These are phyloP conservation scores for Quercus berberidifolia DNA, from an alignment of 306 rosid species.

Conservation along the genomic window DNA sequence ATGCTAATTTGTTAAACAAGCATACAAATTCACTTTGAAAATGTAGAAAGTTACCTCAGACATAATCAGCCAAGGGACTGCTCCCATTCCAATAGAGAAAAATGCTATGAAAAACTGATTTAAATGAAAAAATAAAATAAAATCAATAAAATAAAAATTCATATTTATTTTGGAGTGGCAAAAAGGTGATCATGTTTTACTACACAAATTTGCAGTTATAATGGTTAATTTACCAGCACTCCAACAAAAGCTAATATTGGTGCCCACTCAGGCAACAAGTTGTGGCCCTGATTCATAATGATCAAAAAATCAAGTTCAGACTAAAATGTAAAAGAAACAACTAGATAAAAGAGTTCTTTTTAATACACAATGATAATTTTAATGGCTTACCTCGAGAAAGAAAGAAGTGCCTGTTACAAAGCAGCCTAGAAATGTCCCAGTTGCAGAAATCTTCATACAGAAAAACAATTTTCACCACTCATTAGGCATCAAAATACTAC, in stretches of 20 bases:
- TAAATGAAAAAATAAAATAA: neutral
- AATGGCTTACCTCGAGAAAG: slow-evolving; percentile 30
- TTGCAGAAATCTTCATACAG: slow-evolving; percentile 47
- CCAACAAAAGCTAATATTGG: slow-evolving; percentile 34
- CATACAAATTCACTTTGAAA: neutral
- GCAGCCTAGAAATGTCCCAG: slow-evolving; percentile 50
- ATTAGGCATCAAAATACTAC: neutral
- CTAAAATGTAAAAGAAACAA: neutral
- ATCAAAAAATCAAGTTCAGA: neutral
- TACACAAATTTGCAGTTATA: slow-evolving; percentile 1
- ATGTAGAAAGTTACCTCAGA: slow-evolving; percentile 62
- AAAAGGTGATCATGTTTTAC: neutral
- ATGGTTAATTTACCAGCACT: slow-evolving; percentile 25
- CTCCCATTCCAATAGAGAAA: slow-evolving; percentile 74
- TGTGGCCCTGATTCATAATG: slow-evolving; percentile 20
- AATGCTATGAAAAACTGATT: slow-evolving; percentile 63
- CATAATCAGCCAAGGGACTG: slow-evolving; percentile 93
- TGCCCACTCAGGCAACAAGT: slow-evolving; percentile 28
- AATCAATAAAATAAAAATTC: neutral
- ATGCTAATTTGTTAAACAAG: neutral
- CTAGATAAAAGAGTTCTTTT: neutral
- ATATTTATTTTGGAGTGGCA: neutral
- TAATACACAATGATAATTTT: neutral
- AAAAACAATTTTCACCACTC: neutral
- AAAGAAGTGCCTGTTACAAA: slow-evolving; percentile 46